Base-by-base conservation (phyloP, 2,329 filamentous ascomycete species). In the Elsinoe necatrix region DNA sequence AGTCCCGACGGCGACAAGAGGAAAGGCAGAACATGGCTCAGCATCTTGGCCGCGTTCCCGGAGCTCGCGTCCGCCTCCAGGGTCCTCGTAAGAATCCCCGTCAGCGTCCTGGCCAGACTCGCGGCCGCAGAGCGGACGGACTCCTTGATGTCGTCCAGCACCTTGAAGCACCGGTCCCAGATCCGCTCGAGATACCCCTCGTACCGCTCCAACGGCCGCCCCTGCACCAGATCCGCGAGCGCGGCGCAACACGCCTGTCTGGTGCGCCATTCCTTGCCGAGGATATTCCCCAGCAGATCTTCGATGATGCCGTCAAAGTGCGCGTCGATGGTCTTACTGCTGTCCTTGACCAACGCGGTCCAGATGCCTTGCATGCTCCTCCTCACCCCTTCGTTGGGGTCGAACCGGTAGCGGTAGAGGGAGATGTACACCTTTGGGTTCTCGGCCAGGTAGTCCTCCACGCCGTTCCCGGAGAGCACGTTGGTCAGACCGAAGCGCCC, bases 311-410 rank as follows among this genome's bases (percentile, higher is more conserved):
- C 82, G 61, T 95, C 86, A 66, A 97, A 96, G 69, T 97, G 80
- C 16, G 78, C 75, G 61, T 93, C 85, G 42, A 97, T 81, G 0
- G 87, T 87, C 0, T 80, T 77, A 16, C 82, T 84, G 1, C 89
- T 81, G 63, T 97, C 90, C 67, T 95, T 95, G 55, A 97, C 90
- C n/a, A 98, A 74, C 0, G 92, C 86, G 65, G 87, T 91, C 93
- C 93, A 98, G 62, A 98, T 97, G 61, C 95, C 89, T 57, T 95
- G 91, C 93, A 98, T 98, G 0, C 92, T 95, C 48, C 84, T 80
- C 68, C 92, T 89, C 11, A 97, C 93, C 61, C 95, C 95, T 1
- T 84, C 79, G 66, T 96, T 97, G 0, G 93, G 93, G 69, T 98
- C 93, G 60, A 97, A 97, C 51, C 90, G 80, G 71, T 97, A 98